phyloP scores from a whole-genome alignment of 2,329 filamentous ascomycete species.

The Aureobasidium sp. region DNA sequence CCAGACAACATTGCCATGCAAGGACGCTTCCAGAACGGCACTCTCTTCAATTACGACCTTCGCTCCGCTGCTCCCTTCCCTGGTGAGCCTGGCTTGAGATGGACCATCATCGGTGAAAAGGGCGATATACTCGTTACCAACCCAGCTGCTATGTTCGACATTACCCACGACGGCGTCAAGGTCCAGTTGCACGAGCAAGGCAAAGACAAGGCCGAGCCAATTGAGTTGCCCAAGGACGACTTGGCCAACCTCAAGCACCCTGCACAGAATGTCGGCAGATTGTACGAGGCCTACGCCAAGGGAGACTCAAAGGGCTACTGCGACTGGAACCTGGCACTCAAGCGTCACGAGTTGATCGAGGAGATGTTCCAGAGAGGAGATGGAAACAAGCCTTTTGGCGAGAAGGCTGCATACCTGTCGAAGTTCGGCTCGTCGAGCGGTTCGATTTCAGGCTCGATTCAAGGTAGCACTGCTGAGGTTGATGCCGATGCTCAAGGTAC shows the following conservation, averaged over 20 bases:
- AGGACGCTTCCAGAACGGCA: constrained; percentile 34
- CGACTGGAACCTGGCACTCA: constrained; percentile 12
- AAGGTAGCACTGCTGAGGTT: constrained; percentile 28
- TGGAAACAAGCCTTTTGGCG: constrained; percentile 12
- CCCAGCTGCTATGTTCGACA: constrained; percentile 4
- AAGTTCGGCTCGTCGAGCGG: not conserved
- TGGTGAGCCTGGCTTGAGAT: constrained; percentile 40
- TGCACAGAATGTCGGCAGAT: constrained; percentile 11
- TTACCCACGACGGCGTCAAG: constrained; percentile 1
- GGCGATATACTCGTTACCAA: constrained; percentile 24
- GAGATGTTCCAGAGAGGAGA: constrained; percentile 13
- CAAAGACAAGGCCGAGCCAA: not conserved
- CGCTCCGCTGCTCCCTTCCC: constrained; percentile 46
- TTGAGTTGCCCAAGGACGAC: not conserved
- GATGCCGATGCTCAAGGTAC: constrained; percentile 38
- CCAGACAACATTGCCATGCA: constrained; percentile 40
- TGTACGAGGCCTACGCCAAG: constrained; percentile 13
- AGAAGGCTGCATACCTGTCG: not conserved
- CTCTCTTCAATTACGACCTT: constrained; percentile 39
- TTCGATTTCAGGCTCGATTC: not conserved
- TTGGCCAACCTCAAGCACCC: constrained; percentile 2
- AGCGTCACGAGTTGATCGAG: constrained; percentile 10
- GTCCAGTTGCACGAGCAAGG: not conserved
- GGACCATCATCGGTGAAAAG: constrained; percentile 45
- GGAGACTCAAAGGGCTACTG: not conserved